These are phyloP conservation scores for Begonia loranthoides DNA, from an alignment of 306 rosid genomes.

Conservation along the genomic window DNA sequence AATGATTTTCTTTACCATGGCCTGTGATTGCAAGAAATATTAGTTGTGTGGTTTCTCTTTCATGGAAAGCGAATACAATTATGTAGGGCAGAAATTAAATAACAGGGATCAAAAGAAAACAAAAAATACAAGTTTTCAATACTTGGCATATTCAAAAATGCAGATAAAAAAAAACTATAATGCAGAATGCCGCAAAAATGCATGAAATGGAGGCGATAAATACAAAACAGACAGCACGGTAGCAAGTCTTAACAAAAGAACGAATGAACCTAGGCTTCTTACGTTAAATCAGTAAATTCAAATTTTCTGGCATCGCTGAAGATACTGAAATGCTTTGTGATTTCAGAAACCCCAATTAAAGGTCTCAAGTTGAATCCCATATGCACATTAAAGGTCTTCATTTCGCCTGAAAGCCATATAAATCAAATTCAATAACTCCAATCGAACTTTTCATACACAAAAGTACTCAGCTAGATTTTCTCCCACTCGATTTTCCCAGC, in stretches of 20 bases:
- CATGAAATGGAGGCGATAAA: not conserved
- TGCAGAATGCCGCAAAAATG: not conserved
- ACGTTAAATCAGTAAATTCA: constrained; percentile 72
- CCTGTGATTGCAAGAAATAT: not conserved
- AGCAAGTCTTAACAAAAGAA: not conserved
- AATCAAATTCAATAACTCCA: not conserved
- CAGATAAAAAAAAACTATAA: not conserved
- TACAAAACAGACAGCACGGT: not conserved
- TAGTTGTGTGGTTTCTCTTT: no score
- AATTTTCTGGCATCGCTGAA: constrained; percentile 18
- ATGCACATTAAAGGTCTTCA: constrained; percentile 9
- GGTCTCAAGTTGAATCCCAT: constrained; percentile 21
- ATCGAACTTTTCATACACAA: no score
- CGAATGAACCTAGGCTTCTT: constrained; percentile 16
- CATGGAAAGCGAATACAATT: no score
- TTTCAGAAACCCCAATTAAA: constrained; percentile 21
- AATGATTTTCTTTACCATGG: no score
- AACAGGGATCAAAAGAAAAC: not conserved
- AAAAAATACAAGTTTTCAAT: not conserved
- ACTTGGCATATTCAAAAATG: not conserved
- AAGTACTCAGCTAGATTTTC: no score
- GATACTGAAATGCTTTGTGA: constrained; percentile 33
- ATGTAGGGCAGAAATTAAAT: not conserved
- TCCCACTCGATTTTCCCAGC: no score
- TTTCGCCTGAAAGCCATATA: constrained; percentile 20